A percentile compares a stretch with the other conserved stretches of the same genome.
phyloP scores from a whole-genome alignment of 2,329 filamentous ascomycete genomes.

The Alternaria sp. region DNA sequence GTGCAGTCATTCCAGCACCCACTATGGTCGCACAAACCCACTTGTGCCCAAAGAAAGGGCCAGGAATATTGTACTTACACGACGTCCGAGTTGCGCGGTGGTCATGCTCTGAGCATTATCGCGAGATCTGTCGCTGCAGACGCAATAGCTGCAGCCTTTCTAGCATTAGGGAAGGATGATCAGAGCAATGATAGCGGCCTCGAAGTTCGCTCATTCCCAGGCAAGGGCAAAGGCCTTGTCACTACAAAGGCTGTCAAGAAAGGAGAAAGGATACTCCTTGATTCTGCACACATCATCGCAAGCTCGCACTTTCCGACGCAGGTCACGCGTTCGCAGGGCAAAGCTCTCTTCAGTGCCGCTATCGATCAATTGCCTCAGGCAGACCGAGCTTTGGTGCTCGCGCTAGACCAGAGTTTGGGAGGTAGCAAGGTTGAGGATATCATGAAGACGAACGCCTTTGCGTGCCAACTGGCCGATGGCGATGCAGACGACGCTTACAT shows the following conservation, averaged over 20 bases:
- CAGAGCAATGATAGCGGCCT: slow-evolving; percentile 8
- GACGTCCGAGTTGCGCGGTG: slow-evolving; percentile 19
- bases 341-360: slow-evolving; percentile 22
- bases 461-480: slow-evolving; percentile 33
- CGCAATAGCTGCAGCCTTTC: slow-evolving; percentile 21
- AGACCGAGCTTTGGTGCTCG: slow-evolving; percentile 18
- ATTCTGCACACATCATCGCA: slow-evolving; percentile 31
- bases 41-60: slow-evolving; percentile 20
- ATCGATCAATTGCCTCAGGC: slow-evolving; percentile 16
- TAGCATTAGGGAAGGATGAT: slow-evolving; percentile 2
- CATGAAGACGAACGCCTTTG: slow-evolving; percentile 38
- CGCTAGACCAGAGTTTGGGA: slow-evolving; percentile 27
- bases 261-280: slow-evolving; percentile 30
- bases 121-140: slow-evolving; percentile 27
- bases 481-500: slow-evolving; percentile 31
- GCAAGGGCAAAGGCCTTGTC: slow-evolving; percentile 37
- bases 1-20: slow-evolving; percentile 8
- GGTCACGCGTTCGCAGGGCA: slow-evolving; percentile 19
- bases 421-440: slow-evolving; percentile 28
- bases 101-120: slow-evolving; percentile 32
- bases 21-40: slow-evolving; percentile 26
- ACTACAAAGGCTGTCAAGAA: slow-evolving; percentile 25
- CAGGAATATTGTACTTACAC: slow-evolving; percentile 33
- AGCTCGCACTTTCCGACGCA: slow-evolving; percentile 29
- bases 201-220: slow-evolving; percentile 27